Base-by-base conservation (phyloP, 2,329 filamentous ascomycete genomes). In the Ambrosiella beaveri region DNA sequence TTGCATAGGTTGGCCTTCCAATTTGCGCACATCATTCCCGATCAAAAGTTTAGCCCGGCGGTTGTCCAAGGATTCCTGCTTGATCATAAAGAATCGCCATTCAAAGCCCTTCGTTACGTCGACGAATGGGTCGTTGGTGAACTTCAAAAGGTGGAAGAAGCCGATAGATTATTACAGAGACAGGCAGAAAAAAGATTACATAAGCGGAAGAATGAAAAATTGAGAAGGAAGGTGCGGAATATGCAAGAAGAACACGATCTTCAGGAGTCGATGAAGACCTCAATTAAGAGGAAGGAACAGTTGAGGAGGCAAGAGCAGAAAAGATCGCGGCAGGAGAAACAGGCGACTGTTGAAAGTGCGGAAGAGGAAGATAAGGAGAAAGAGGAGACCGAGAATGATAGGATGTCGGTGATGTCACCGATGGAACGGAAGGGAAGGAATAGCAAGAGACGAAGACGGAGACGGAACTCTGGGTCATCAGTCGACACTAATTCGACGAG, bases 61-160 rank as follows among this genome's bases (percentile, higher is more conserved):
- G 77, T 84, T 66, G 77, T 85, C 47, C 81, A 84, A 65, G 81
- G 80, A 0, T 85, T 82, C 66, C 64, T 85, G 59, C 69, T 84
- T 51, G 81, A 80, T 67, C 70, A 79, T 49, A 84, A 83, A 69
- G 78, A 76, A 69, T 71, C 74, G 40, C 80, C 81, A 3, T 57
- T 55, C 51, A 71, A 72, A 63, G 81, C 82, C 1, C 65, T 82
- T 39, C 68, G 70, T 17, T 77, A 82, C 64, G 75, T 74, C 8
- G 55, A 57, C 45, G 55, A 39, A 19, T 60, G 59, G 59, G 55
- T 55, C 8, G 54, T 54, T 4, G 17, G 45, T n/a, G 59, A 60
- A 39, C 19, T 50, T 40, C 17, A 54, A 11, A 51, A 56, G 19
- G 27, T 60, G 2, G 47, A 60, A 35, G 51, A 57, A 8, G 50